Evolutionary conservation across 371 early-diverging fungal species (phyloP).

Genomic region (Conidiobolus incongruus): DNA sequence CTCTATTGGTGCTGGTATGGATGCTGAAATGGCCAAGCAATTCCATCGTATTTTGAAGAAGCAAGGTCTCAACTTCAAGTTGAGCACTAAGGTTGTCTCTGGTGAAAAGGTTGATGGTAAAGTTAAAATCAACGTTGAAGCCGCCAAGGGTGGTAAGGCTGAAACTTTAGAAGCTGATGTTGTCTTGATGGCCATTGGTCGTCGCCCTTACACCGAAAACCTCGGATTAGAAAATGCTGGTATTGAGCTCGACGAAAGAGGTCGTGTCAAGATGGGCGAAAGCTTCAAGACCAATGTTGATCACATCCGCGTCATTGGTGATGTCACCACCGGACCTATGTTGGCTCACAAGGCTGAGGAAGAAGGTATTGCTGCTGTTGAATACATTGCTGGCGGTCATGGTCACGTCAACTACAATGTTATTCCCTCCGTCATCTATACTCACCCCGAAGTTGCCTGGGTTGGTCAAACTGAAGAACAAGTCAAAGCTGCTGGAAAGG

Average conservation of each 20-base stretch:
- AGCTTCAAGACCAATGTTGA: conserved; percentile 78
- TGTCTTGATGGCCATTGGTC: conserved; percentile 83
- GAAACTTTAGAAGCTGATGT: conserved; percentile 79
- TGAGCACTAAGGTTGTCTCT: conserved; percentile 83
- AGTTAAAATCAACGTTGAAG: conserved; percentile 77
- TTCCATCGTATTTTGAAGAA: conserved; percentile 81
- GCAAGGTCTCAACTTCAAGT: conserved; percentile 96
- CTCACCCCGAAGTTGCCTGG: conserved; percentile 97
- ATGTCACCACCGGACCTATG: conserved; percentile 93
- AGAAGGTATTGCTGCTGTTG: conserved; percentile 92
- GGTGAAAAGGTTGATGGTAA: conserved; percentile 63
- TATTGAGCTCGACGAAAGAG: conserved; percentile 66
- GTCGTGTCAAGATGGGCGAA: conserved; percentile 69
- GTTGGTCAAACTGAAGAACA: conserved; percentile 90
- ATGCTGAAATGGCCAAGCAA: conserved; percentile 71
- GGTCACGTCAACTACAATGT: conserved; percentile 97
- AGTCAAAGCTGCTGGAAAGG: conserved; percentile 61
- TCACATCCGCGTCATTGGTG: conserved; percentile 89
- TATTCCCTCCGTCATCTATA: conserved; percentile 96
- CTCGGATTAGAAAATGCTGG: conserved; percentile 82
- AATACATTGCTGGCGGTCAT: conserved; percentile 76
- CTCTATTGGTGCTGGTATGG: conserved; percentile 95
- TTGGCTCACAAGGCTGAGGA: conserved; percentile 99
- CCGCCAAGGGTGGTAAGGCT: conserved; percentile 57
- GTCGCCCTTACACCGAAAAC: conserved; percentile 83